Percentiles rank a stretch among this genome's conserved stretches.
These are phyloP conservation scores for Phytomonas sp. DNA, from an alignment of 208 protist genomes.

Conservation along the genomic window DNA sequence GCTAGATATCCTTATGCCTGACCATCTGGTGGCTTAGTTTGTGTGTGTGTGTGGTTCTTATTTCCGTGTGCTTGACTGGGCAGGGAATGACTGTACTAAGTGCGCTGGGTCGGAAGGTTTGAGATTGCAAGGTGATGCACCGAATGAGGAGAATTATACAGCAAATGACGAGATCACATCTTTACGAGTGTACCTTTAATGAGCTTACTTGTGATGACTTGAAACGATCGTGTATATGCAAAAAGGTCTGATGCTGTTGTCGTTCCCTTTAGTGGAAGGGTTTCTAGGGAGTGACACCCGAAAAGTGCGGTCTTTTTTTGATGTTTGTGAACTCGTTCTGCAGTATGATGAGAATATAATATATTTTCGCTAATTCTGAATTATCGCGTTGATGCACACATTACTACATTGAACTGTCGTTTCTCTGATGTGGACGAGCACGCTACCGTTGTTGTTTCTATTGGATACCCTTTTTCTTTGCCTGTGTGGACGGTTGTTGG, in stretches of 20 bases:
- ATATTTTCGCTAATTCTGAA: constrained; percentile 5
- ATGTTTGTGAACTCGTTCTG: neutral
- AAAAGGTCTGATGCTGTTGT: neutral
- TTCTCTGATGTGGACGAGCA: constrained; percentile 4
- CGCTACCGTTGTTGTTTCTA: neutral
- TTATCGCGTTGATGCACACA: neutral
- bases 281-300: neutral
- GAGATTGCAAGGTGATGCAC: neutral
- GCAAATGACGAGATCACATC: neutral
- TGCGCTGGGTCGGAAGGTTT: no score
- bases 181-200: constrained; percentile 10
- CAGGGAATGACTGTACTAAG: no score
- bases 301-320: neutral
- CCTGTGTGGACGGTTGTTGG: neutral
- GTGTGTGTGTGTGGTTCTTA: no score
- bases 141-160: neutral
- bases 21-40: neutral
- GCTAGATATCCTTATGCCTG: neutral
- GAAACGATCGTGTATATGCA: constrained; percentile 5
- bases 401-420: constrained; percentile 6
- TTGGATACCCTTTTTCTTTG: neutral
- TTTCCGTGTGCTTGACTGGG: no score
- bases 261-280: neutral
- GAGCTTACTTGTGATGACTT: constrained; percentile 1
- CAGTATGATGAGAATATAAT: neutral